Evolutionary conservation across 1,139 yeast species (phyloP), one percentile per base, ranked within the genome.

Genomic region (Suhomyces yuchorum): DNA sequence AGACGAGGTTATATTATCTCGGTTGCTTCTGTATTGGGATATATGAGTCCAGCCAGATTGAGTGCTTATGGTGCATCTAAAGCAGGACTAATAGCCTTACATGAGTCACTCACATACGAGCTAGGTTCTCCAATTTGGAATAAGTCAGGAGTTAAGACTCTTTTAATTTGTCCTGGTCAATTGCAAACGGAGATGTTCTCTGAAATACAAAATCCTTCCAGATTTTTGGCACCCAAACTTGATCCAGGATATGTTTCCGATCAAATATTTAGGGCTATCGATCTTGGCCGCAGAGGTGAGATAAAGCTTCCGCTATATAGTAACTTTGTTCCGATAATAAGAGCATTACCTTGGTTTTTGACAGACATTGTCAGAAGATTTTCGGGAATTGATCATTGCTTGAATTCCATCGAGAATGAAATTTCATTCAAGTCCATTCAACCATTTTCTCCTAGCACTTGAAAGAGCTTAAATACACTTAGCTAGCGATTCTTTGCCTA

Each of bases 51-150:
- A 0, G 93, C 96, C 6, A 71, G 85, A 30, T 71, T 89, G 48
- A 80, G 87, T 55, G 88, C 88, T 0, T 92, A 92, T 59, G 96
- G 97, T 0, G 96, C 97, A 0, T 81, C 96, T 8, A 92, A 92
- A 64, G 85, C 96, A 0, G 97, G 96, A 0, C 66, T 89, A 26
- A 78, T 92, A 45, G 91, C 95, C 0, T 68, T 91, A 40, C 97
- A 92, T 62, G 96, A 89, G 60, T 84, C 93, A 0, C 69, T 92
- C 36, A 82, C 90, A 0, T 81, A 82, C 55, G 96, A 88, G 61
- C 62, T 89, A 34, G 84, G 84, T 0, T 71, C 79, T 0, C 84
- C 84, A 0, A 67, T 77, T 4, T 54, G 74, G 35, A 69, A 67
- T 46, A 63, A 67, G 0, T 66, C 68, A 6, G 88, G 89, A 1